Evolutionary conservation across 495 filamentous ascomycete species (phyloP).

Genomic region (Sabuloglossum arenarium): DNA sequence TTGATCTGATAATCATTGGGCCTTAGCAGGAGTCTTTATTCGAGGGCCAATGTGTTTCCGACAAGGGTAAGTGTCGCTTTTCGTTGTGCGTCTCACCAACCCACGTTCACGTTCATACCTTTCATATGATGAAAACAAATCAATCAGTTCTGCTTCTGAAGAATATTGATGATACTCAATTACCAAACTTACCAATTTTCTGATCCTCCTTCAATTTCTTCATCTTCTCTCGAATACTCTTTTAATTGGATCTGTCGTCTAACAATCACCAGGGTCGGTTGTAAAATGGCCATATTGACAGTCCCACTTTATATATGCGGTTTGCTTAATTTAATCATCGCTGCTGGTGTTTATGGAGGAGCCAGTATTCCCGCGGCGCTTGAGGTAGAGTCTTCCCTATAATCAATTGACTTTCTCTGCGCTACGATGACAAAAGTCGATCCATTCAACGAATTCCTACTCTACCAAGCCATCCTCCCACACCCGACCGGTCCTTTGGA

Average conservation of each 20-base stretch:
- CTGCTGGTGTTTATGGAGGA: too few species aligned
- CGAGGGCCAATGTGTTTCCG: not conserved
- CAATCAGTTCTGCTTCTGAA: conserved; percentile 95
- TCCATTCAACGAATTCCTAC: conserved; percentile 90
- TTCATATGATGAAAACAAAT: conserved; percentile 50
- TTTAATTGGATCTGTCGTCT: not conserved
- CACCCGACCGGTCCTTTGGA: conserved; percentile 42
- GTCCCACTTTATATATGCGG: too few species aligned
- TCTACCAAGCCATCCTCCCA: conserved; percentile 55
- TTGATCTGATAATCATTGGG: not conserved
- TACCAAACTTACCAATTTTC: conserved; percentile 45
- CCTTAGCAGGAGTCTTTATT: not conserved
- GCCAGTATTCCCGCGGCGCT: not conserved
- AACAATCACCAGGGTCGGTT: not conserved
- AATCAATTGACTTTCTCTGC: not conserved
- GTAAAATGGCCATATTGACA: too few species aligned
- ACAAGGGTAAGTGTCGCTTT: conserved; percentile 9
- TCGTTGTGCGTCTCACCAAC: not conserved
- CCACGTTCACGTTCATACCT: not conserved
- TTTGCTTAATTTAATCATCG: not conserved
- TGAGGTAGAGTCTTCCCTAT: not conserved
- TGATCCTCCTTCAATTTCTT: not conserved
- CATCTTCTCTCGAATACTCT: not conserved
- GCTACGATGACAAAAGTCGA: conserved; percentile 93
- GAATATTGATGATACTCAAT: conserved; percentile 51